Base-by-base conservation (phyloP, 1,284 basidiomycete genomes). In the Puccinia polysora region DNA sequence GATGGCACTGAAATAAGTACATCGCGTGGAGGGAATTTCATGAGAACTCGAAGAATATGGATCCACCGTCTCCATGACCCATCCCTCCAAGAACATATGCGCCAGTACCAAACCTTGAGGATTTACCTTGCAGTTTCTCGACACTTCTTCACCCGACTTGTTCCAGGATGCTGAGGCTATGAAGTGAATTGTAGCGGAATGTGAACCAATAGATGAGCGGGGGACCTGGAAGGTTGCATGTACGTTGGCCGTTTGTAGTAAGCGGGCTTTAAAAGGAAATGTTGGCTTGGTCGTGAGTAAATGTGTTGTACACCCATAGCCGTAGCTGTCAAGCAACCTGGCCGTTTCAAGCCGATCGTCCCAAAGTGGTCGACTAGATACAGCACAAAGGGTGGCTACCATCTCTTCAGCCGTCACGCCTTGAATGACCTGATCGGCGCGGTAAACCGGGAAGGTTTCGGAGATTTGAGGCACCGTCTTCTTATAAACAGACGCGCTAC, bases 31-130 rank as follows among this genome's bases (percentile, higher is more conserved):
- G 0, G 95, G 95, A 55, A 98, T 97, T 15, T 90, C 86, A 78
- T 94, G 95, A 76, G 91, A 93, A 79, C 96, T 92, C 73, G 89
- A 88, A 52, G 91, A 91, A 79, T 98, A 98, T 0, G 96, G 95
- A 79, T 98, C 95, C 53, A 98, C 84, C 0, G 94, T 97, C 82
- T 99, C 93, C 75, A 97, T 81, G 53, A 97, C 88, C 96, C 96
- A 99, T 0, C 90, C 95, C 76, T 97, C 93, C 2, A 99, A 82
- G 74, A 91, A 87, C 53, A 94, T 83, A 23, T 89, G 86, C 0
- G 92, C 94, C 8, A 90, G 82, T 0, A 91, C 90, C 14, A 93
- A 83, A 0, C 75, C 79, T 60, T 86, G 85, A 0, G 90, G 84
- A 78, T 98, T 97, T 80, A 91, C 88, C 78, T 91, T 92, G 15